Percentiles rank a stretch among this genome's conserved stretches.
These are phyloP conservation scores for Fusarium sp. DNA, from an alignment of 2,329 filamentous ascomycete species.

Conservation along the genomic window DNA sequence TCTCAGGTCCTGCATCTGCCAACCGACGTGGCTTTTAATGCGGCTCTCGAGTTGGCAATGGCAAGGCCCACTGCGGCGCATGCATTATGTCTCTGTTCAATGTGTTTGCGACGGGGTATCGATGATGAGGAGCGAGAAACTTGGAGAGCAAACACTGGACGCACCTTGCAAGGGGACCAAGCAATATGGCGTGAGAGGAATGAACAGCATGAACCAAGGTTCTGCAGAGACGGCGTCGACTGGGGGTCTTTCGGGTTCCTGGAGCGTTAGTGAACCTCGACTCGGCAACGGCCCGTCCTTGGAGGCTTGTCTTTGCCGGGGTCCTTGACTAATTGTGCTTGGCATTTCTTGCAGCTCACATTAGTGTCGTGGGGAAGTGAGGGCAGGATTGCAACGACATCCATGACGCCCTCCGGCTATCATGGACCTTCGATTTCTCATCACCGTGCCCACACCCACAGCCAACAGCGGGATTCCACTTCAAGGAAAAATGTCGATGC, in stretches of 20 bases:
- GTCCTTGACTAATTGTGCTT: constrained; percentile 27
- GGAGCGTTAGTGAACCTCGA: constrained; percentile 14
- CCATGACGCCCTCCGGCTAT: constrained; percentile 20
- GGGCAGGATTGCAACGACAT: constrained; percentile 11
- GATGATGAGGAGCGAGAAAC: background rate
- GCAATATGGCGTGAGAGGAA: constrained; percentile 15
- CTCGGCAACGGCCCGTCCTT: constrained; percentile 28
- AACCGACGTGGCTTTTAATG: constrained; percentile 41
- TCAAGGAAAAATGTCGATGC: background rate
- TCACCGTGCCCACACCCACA: background rate
- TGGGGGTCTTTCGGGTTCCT: constrained; percentile 4
- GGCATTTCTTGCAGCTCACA: constrained; percentile 39
- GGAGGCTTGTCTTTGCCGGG: constrained; percentile 27
- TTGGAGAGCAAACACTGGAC: background rate
- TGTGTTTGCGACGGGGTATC: constrained; percentile 6
- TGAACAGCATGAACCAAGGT: constrained; percentile 8
- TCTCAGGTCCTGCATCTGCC: constrained; percentile 40
- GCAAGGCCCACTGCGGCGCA: constrained; percentile 31
- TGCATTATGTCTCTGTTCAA: constrained; percentile 17
- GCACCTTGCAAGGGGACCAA: background rate
- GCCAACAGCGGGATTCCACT: background rate
- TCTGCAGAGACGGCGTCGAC: background rate
- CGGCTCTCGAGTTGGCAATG: constrained; percentile 34
- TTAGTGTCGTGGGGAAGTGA: constrained; percentile 27
- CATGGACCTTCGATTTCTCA: constrained; percentile 1